Conservation (phyloP, 1,139 yeast genomes). For the Yamadazyma dushanensis region DNA sequence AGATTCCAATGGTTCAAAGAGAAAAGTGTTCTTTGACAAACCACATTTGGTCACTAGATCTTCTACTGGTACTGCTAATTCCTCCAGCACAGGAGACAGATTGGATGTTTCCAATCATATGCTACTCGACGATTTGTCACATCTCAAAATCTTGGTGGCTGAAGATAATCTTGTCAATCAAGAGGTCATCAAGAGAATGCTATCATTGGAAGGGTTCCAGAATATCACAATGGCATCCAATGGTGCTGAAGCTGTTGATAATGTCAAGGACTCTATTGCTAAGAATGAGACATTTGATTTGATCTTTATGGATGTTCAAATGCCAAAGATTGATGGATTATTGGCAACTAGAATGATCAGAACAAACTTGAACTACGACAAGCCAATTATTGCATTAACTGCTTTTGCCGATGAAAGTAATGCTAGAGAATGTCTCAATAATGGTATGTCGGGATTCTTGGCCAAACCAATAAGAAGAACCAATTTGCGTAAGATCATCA, state of each 20-base stretch:
- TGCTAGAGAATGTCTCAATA: conserved; percentile 69
- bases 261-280: conserved; percentile 52
- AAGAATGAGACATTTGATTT: conserved; percentile 54
- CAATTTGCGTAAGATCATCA: conserved; percentile 55
- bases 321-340: conserved; percentile 91
- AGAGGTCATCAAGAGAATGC: conserved; percentile 85
- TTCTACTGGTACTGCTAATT: conserved; percentile 60
- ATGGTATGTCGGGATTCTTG: conserved; percentile 87
- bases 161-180: conserved; percentile 93
- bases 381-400: conserved; percentile 89
- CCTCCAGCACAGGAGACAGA: conserved; percentile 24
- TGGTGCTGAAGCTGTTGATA: conserved; percentile 83
- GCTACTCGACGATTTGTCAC: conserved; percentile 28
- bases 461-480: conserved; percentile 83
- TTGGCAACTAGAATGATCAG: conserved; percentile 77
- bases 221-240: conserved; percentile 78
- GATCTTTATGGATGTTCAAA: conserved; percentile 94
- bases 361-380: conserved; percentile 56
- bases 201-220: conserved; percentile 71
- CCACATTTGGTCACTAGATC: conserved; percentile 49
- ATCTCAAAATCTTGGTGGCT: conserved; percentile 74
- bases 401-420: conserved; percentile 92
- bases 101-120: conserved; percentile 21
- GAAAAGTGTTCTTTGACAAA: conserved; percentile 30
- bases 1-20: background rate